Evolutionary conservation across 2,329 filamentous ascomycete species (phyloP).

Genomic region (Beauveria sp.): DNA sequence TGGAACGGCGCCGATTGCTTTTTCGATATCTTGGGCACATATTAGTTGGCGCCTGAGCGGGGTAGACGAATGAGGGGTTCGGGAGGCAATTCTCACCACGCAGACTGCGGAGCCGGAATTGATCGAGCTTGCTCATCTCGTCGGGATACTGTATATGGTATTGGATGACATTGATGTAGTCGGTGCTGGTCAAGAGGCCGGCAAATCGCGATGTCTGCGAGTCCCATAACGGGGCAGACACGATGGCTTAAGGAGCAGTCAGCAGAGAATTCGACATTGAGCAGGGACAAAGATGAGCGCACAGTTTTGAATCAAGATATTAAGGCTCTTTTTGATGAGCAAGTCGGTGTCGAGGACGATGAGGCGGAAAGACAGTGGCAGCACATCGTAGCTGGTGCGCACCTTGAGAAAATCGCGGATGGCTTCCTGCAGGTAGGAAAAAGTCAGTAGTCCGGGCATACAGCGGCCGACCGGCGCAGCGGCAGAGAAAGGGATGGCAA

Average conservation of each 20-base stretch:
- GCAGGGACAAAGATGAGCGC: slow-evolving; percentile 18
- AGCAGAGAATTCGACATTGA: slow-evolving; percentile 11
- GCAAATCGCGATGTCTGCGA: slow-evolving; percentile 89
- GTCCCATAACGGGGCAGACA: slow-evolving; percentile 95
- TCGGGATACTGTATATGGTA: slow-evolving; percentile 98
- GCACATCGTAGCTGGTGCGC: slow-evolving; percentile 93
- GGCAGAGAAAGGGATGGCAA: slow-evolving; percentile 4
- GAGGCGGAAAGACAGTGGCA: slow-evolving; percentile 90
- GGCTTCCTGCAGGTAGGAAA: slow-evolving; percentile 52
- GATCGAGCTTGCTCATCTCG: slow-evolving; percentile 80
- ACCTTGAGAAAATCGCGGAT: slow-evolving; percentile 95
- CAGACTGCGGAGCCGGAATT: slow-evolving; percentile 86
- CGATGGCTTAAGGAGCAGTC: slow-evolving; percentile 60
- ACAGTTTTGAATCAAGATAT: slow-evolving; percentile 95
- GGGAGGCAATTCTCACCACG: slow-evolving; percentile 54
- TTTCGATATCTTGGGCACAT: slow-evolving; percentile 70
- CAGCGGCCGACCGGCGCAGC: not conserved
- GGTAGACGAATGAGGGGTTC: not conserved
- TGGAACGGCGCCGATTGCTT: slow-evolving; percentile 79
- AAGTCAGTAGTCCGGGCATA: slow-evolving; percentile 8
- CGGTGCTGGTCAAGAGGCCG: slow-evolving; percentile 86
- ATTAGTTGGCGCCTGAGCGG: slow-evolving; percentile 5
- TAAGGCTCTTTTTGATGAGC: slow-evolving; percentile 93
- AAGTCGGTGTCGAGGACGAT: slow-evolving; percentile 93
- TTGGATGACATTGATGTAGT: slow-evolving; percentile 98